Conservation (phyloP, 169 alveolate species). For the Plasmodium inui region DNA sequence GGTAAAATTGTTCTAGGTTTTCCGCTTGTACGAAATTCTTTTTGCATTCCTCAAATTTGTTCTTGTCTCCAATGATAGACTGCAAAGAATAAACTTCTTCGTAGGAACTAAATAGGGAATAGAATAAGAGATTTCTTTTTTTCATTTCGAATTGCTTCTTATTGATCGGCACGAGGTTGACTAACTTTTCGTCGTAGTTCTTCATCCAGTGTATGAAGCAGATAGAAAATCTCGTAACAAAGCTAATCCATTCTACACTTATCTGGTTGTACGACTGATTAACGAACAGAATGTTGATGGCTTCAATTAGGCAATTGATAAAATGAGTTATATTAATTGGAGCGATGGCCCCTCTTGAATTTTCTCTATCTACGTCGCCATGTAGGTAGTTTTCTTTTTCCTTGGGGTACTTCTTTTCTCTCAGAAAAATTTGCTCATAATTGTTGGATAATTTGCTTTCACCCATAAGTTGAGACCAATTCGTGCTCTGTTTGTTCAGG, state of each 20-base stretch:
- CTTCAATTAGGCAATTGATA: conserved; percentile 52
- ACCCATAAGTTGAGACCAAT: not conserved
- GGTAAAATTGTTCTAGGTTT: conserved; percentile 16
- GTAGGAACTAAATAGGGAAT: conserved; percentile 70
- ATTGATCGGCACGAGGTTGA: conserved; percentile 34
- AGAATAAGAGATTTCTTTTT: conserved; percentile 64
- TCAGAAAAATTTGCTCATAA: not conserved
- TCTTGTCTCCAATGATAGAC: not conserved
- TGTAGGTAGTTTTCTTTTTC: not conserved
- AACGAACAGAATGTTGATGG: conserved; percentile 61
- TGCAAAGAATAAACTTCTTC: conserved; percentile 32
- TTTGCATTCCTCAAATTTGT: conserved; percentile 1
- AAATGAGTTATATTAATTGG: conserved; percentile 35
- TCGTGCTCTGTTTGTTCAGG: not conserved
- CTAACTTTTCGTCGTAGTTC: conserved; percentile 52
- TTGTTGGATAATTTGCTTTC: conserved; percentile 8
- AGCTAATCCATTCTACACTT: conserved; percentile 75
- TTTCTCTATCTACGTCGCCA: not conserved
- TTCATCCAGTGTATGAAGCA: conserved; percentile 76
- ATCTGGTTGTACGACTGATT: conserved; percentile 65
- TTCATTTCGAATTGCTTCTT: conserved; percentile 63
- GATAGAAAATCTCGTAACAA: conserved; percentile 67
- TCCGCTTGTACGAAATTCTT: conserved; percentile 21
- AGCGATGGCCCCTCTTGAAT: not conserved
- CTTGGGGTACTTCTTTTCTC: not conserved